These are phyloP conservation scores for Cudoniella acicularis DNA, from an alignment of 495 filamentous ascomycete genomes.

Conservation along the genomic window DNA sequence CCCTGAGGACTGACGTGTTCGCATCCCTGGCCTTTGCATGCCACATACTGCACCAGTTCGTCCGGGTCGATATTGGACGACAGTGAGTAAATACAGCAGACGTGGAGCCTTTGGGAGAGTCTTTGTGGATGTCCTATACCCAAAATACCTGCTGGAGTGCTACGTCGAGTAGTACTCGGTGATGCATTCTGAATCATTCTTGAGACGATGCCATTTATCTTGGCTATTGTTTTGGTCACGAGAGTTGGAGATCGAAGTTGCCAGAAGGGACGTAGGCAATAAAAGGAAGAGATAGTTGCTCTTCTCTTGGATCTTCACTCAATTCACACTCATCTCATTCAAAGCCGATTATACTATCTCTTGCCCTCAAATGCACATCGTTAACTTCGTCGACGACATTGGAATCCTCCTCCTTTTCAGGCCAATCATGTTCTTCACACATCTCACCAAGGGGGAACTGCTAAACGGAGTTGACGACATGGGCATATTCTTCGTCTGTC, in stretches of 20 bases:
- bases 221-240: neutral
- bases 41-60: neutral
- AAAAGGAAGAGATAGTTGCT: neutral
- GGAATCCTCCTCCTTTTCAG: slow-evolving; percentile 7
- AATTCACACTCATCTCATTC: neutral
- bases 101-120: neutral
- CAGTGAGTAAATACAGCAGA: neutral
- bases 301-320: neutral
- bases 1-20: neutral
- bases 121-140: neutral
- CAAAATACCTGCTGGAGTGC: neutral
- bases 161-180: neutral
- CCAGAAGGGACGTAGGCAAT: neutral
- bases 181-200: neutral
- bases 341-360: neutral
- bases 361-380: neutral
- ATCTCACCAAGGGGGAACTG: neutral
- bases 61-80: neutral
- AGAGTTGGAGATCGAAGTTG: neutral
- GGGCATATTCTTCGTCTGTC: slow-evolving; percentile 8
- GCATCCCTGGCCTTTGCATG: neutral
- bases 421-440: neutral
- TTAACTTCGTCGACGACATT: slow-evolving; percentile 18
- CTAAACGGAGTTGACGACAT: slow-evolving; percentile 3
- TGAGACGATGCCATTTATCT: neutral